These are phyloP conservation scores for Sclerospora graminicola DNA, from an alignment of 352 stramenopile genomes.

Conservation along the genomic window DNA sequence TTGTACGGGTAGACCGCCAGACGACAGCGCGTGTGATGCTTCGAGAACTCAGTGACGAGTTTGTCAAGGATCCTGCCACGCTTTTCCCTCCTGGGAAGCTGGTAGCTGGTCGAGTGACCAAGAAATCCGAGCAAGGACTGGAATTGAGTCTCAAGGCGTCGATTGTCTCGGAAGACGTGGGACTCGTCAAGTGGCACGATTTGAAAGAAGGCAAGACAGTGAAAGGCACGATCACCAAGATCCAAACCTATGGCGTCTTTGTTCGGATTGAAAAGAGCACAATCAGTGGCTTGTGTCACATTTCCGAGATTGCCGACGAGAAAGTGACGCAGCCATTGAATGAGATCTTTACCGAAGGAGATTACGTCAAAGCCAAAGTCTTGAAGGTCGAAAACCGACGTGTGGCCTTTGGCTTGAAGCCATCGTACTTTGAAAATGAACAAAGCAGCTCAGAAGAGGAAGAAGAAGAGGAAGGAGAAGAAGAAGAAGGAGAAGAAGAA, in stretches of 20 bases:
- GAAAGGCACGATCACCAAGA: constrained; percentile 91
- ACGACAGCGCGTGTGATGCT: constrained; percentile 88
- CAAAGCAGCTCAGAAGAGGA: constrained; percentile 83
- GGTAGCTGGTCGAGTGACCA: constrained; percentile 91
- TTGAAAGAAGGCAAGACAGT: constrained; percentile 87
- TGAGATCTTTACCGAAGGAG: constrained; percentile 89
- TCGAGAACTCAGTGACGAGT: constrained; percentile 93
- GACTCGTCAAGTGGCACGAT: constrained; percentile 83
- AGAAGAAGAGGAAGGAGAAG: constrained; percentile 63
- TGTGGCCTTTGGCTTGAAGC: constrained; percentile 93
- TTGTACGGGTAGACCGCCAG: constrained; percentile 85
- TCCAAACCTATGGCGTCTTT: constrained; percentile 94
- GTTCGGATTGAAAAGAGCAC: constrained; percentile 93
- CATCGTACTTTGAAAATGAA: constrained; percentile 93
- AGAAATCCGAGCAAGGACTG: constrained; percentile 65
- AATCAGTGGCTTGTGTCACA: constrained; percentile 92
- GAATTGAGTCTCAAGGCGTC: constrained; percentile 93
- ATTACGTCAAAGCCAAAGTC: constrained; percentile 96
- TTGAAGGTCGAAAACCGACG: constrained; percentile 89
- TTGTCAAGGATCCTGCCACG: constrained; percentile 84
- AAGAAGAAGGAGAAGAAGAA: too few relatives aligned
- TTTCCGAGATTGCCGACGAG: constrained; percentile 93
- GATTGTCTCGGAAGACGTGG: constrained; percentile 83
- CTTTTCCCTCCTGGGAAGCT: constrained; percentile 90
- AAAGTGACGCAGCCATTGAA: constrained; percentile 89